Base-by-base conservation (phyloP, 1,284 basidiomycete genomes). In the Cryptococcus hybrid region DNA sequence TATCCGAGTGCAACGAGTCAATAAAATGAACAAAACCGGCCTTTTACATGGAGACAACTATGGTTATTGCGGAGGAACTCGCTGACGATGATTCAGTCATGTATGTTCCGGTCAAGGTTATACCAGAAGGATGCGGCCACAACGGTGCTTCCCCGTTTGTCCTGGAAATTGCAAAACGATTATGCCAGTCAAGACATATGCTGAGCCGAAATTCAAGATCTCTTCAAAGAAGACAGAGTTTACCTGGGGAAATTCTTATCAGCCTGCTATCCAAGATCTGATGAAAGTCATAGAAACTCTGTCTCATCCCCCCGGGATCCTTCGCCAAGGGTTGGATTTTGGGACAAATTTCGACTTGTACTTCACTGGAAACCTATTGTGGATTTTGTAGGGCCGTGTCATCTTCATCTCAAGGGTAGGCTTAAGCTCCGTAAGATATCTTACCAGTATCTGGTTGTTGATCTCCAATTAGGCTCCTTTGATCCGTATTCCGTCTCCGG, bases 101-200 rank as follows among this genome's bases (percentile, higher is more conserved):
- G 54, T 88, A 88, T 84, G 79, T 92, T 35, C 78, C 85, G 5
- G 88, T 86, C 63, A 80, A 82, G 5, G 80, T 94, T 54, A 79
- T 89, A 44, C 81, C 83, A 18, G 72, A 76, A 2, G 78, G 84
- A 50, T 81, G 83, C 36, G 84, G 85, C 43, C 73, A 82, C 36
- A 72, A 79, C 11, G 84, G 84, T 15, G 82, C 84, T 18, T 74
- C 80, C 3, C 81, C 84, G 7, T 84, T 94, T 53, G 79, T 80
- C 5, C 79, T 96, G 24, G 73, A 81, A 42, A 83, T 97, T 37
- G 92, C 92, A 0, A 97, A 75, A 93, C 92, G 0, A 88, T 93
- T 57, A 95, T 95, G 89, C 89, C 94, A 0, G 88, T 94, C 67
- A 98, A 98, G 78, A 89, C 87, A 24, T 98, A 95, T 71, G 90